Evolutionary conservation across 441 rosid species (phyloP), one percentile per base, ranked within the genome.

Genomic region (Euphorbia corollata): DNA sequence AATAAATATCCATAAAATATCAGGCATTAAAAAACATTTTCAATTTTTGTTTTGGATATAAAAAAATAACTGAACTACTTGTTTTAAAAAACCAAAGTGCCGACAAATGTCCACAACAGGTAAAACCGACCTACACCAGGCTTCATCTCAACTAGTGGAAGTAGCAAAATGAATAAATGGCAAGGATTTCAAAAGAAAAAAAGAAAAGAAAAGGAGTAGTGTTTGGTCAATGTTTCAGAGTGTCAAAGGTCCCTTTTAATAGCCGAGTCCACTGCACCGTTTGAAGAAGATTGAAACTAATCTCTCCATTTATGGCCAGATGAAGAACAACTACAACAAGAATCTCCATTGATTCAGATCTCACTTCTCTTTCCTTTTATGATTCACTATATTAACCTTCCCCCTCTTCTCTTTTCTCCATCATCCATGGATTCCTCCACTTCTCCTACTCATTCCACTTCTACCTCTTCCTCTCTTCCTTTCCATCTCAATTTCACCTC

Each of bases 191-290:
- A 36, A 36, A 36, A 36, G 5, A 6, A 36, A 6, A 36, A 36
- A 8, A 53, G 55, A 0, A 16, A 59, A 27, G 19, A 41, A 24
- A 71, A 43, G 59, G 16, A 36, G 41, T 36, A 36, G 41, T 36
- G 8, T 36, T 5, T 36, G 41, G 41, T 36, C 79, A 84, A 69
- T 79, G 79, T 78, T 75, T 65, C 71, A 22, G 70, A 72, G 83
- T 76, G 78, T 76, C 58, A 38, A 50, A 38, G 30, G 78, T 80
- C 74, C 69, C 72, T 82, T 74, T 81, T 78, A 77, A 71, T 79
- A 75, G 91, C 91, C 91, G 87, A 80, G 87, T 86, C 88, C 78
- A 76, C 73, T 80, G 87, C 85, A 72, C 80, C 78, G 64, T 77
- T 79, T 64, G 59, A 65, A 84, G 80, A 68, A 77, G 43, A 12